Evolutionary conservation across 2,329 filamentous ascomycete genomes (phyloP).

Genomic region (Ophiostoma australiae): DNA sequence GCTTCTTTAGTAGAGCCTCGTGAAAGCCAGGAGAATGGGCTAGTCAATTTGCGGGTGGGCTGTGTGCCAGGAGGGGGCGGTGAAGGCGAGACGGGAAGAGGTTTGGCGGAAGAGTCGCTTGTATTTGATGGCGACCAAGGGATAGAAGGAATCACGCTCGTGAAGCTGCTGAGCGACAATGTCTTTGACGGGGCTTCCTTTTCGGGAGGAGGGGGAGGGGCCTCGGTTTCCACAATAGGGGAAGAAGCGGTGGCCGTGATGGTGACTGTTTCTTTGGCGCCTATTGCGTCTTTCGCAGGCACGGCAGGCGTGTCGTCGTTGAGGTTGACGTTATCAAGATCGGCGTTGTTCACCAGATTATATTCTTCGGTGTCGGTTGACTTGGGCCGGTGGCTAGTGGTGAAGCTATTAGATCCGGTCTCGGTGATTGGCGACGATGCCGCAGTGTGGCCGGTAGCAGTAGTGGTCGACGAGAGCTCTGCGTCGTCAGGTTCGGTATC

Average conservation of each 20-base stretch:
- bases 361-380: conserved; percentile 39
- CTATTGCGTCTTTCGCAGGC: conserved; percentile 2
- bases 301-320: conserved; percentile 47
- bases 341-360: conserved; percentile 42
- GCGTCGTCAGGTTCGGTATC: conserved; percentile 28
- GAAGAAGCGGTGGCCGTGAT: not conserved
- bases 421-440: conserved; percentile 11
- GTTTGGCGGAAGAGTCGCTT: conserved; percentile 45
- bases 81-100: conserved; percentile 31
- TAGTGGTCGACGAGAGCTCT: not conserved
- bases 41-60: conserved; percentile 66
- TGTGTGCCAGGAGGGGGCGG: conserved; percentile 35
- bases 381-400: conserved; percentile 31
- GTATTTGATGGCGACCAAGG: conserved; percentile 58
- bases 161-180: conserved; percentile 64
- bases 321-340: conserved; percentile 60
- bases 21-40: conserved; percentile 82
- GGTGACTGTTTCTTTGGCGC: not conserved
- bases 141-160: conserved; percentile 65
- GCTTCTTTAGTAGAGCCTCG: conserved; percentile 59
- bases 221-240: not conserved
- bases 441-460: conserved; percentile 12
- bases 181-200: conserved; percentile 45
- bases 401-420: not conserved
- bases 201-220: conserved; percentile 27